Base-by-base conservation (phyloP, 345 rosid genomes). In the Syzygium oleosum region DNA sequence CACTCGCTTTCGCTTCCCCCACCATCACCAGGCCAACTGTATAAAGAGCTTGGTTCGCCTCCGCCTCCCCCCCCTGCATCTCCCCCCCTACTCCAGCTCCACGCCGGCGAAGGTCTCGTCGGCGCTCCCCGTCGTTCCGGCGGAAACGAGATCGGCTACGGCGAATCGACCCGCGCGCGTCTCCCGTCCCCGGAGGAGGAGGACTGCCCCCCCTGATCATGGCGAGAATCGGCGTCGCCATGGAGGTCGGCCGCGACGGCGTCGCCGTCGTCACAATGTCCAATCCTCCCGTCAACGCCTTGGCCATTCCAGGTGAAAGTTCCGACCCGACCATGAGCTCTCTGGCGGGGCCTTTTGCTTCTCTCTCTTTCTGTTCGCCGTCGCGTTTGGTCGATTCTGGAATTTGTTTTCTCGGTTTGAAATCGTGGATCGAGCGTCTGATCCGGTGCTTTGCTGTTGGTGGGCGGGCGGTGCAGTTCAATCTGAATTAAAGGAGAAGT, bases 221-320 rank as follows among this genome's bases (percentile, higher is more conserved):
- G 98, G 95, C 95, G 87, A 88, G 89, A 87, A 88, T 91, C 68
- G 88, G 90, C 73, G 98, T 95, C 14, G 90, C 93, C 86, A 86
- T 97, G 92, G 97, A 95, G 51, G 94, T 97, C 54, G 98, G 99
- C 31, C 85, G 86, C 93, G 99, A 96, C 87, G 99, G 98, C 90
- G 99, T 97, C 86, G 99, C 99, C 1, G 91, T 97, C 79, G 88
- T 97, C 89, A 93, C 98, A 90, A 93, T 97, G 88, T 92, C 91
- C 54, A 95, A 97, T 90, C 99, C 99, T 90, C 99, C 99, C n/a
- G 99, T 97, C 85, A 97, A 96, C 89, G 96, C 99, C 88, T 61
- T 97, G 52, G 96, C 98, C 17, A 87, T 95, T 88, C 93, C 96
- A 85, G 91, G 99, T 97, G 46, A 88, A 89, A 2, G 87, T 29